Evolutionary conservation across 345 rosid genomes (phyloP).

Genomic region (Hypericum perforatum): DNA sequence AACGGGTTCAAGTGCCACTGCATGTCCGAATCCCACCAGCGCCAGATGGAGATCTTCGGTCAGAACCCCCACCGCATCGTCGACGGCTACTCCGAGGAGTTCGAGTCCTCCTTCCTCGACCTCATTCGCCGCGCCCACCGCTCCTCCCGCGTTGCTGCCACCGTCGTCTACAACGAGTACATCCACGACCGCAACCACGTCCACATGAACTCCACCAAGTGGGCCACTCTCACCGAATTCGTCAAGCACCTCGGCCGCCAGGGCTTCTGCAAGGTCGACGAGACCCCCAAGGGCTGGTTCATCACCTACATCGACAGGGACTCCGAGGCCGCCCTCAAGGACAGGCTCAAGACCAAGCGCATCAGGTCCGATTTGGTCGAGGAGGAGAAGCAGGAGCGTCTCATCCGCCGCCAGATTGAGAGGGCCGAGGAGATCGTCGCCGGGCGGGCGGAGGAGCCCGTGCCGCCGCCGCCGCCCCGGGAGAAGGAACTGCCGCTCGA

Average conservation of each 20-base stretch:
- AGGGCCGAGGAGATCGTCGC: slow-evolving; percentile 39
- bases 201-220: slow-evolving; percentile 85
- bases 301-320: slow-evolving; percentile 84
- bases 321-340: slow-evolving; percentile 73
- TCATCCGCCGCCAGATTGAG: slow-evolving; percentile 72
- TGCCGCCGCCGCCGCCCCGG: not conserved
- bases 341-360: slow-evolving; percentile 78
- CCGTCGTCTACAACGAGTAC: slow-evolving; percentile 91
- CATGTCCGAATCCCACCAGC: slow-evolving; percentile 93
- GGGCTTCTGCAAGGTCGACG: slow-evolving; percentile 92
- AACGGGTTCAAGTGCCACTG: slow-evolving; percentile 98
- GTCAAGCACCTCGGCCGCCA: slow-evolving; percentile 65
- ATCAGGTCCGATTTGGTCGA: slow-evolving; percentile 62
- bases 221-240: slow-evolving; percentile 93
- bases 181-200: slow-evolving; percentile 80
- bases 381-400: slow-evolving; percentile 89
- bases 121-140: slow-evolving; percentile 82
- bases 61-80: slow-evolving; percentile 67
- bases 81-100: slow-evolving; percentile 86
- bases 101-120: slow-evolving; percentile 60
- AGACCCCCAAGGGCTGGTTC: slow-evolving; percentile 96
- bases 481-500: slow-evolving; percentile 43
- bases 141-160: slow-evolving; percentile 83
- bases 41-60: slow-evolving; percentile 90
- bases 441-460: not conserved